These are phyloP conservation scores for Hemileia vastatrix DNA, from an alignment of 1,284 basidiomycete species.

Conservation along the genomic window DNA sequence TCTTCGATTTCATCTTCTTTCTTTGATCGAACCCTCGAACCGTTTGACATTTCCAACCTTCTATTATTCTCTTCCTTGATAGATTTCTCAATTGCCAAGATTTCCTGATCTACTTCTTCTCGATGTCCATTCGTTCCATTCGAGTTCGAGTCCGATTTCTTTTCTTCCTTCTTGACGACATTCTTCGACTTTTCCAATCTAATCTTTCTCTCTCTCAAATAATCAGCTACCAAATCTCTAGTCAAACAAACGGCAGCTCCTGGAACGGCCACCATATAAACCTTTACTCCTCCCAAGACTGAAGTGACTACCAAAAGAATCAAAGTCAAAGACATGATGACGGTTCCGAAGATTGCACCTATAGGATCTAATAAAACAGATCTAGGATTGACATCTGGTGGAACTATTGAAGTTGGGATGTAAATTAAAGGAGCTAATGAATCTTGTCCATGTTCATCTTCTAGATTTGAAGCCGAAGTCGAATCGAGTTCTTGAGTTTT, in stretches of 20 bases:
- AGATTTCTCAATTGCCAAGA: constrained; percentile 19
- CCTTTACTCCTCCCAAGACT: constrained; percentile 51
- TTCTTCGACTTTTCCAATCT: constrained; percentile 24
- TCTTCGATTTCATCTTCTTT: no score
- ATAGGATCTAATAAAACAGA: constrained; percentile 49
- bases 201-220: constrained; percentile 27
- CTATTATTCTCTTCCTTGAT: background rate
- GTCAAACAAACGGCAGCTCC: constrained; percentile 65
- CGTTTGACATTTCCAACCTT: no score
- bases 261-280: constrained; percentile 63
- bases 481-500: background rate
- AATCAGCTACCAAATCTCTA: constrained; percentile 59
- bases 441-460: background rate
- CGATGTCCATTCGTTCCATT: constrained; percentile 19
- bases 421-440: constrained; percentile 26
- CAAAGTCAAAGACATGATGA: constrained; percentile 52
- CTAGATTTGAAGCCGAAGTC: background rate
- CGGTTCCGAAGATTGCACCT: constrained; percentile 50
- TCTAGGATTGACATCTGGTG: constrained; percentile 49
- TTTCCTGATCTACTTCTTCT: constrained; percentile 12
- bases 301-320: constrained; percentile 54
- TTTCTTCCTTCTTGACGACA: constrained; percentile 14
- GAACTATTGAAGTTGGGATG: constrained; percentile 47
- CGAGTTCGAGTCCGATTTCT: background rate
- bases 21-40: no score